Conservation (phyloP, 2,329 filamentous ascomycete species). For the Verruconis gallopava region DNA sequence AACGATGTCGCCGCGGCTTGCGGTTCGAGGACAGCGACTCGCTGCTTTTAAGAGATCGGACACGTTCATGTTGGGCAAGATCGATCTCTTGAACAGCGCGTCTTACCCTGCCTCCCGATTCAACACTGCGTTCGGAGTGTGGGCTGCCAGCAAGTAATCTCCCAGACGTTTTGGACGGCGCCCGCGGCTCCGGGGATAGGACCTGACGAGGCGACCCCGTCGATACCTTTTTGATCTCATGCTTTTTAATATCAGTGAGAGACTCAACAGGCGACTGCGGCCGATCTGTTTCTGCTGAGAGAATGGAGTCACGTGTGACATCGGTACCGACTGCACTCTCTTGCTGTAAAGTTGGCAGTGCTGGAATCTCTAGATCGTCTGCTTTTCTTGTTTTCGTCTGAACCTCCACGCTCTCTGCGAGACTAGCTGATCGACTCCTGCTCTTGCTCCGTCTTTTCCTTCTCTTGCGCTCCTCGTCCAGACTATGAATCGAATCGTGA, state of each 20-base stretch:
- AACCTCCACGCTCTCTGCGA: slow-evolving; percentile 42
- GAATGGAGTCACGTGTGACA: slow-evolving; percentile 72
- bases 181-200: slow-evolving; percentile 46
- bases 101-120: not conserved
- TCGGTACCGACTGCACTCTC: slow-evolving; percentile 73
- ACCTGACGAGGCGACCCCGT: slow-evolving; percentile 41
- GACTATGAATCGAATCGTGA: slow-evolving; percentile 50
- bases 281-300: slow-evolving; percentile 66
- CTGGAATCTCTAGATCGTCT: slow-evolving; percentile 58
- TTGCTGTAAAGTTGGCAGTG: slow-evolving; percentile 63
- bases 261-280: slow-evolving; percentile 51
- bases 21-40: slow-evolving; percentile 49
- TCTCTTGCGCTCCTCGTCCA: slow-evolving; percentile 32
- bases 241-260: slow-evolving; percentile 43
- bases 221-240: slow-evolving; percentile 44
- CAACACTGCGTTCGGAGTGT: not conserved
- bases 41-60: slow-evolving; percentile 32
- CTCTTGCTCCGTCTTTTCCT: slow-evolving; percentile 35
- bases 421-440: slow-evolving; percentile 38
- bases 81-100: not conserved
- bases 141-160: slow-evolving; percentile 34
- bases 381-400: slow-evolving; percentile 34
- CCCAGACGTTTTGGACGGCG: slow-evolving; percentile 45
- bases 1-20: slow-evolving; percentile 38
- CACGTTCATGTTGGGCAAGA: slow-evolving; percentile 6